Evolutionary conservation across 139 green algal species (phyloP).

Genomic region (Micractinium conductrix): DNA sequence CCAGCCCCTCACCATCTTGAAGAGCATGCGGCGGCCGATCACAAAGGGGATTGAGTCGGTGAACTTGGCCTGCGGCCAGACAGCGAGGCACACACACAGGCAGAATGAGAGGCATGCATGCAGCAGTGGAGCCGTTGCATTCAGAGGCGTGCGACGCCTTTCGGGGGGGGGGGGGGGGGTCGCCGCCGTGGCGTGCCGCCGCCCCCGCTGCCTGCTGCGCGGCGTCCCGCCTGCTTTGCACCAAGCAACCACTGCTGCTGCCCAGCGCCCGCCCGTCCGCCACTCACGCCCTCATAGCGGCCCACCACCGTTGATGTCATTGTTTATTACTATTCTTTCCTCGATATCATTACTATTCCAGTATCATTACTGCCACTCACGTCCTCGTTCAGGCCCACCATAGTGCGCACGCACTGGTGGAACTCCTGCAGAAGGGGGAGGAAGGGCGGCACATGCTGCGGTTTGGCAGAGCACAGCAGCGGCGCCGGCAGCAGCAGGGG

Average conservation of each 20-base stretch:
- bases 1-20: slow-evolving; percentile 27
- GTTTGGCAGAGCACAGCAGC: not conserved
- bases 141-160: too few species aligned
- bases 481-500: not conserved
- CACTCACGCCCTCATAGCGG: not conserved
- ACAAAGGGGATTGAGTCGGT: slow-evolving; percentile 11
- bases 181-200: too few species aligned
- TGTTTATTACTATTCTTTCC: too few species aligned
- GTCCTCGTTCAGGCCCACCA: slow-evolving; percentile 19
- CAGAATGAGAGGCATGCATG: too few species aligned
- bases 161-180: too few species aligned
- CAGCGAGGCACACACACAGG: too few species aligned
- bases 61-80: slow-evolving; percentile 17
- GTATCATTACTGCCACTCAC: too few species aligned
- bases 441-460: not conserved
- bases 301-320: too few species aligned
- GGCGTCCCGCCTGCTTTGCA: too few species aligned
- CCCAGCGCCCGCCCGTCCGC: not conserved
- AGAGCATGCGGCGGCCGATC: slow-evolving; percentile 6
- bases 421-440: slow-evolving; percentile 9
- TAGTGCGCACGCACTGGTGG: slow-evolving; percentile 1
- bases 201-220: too few species aligned
- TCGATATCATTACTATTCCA: too few species aligned
- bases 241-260: not conserved
- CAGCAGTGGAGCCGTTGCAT: not conserved